phyloP scores from a whole-genome alignment of 1,284 basidiomycete species.

The Peniophora sp. region DNA sequence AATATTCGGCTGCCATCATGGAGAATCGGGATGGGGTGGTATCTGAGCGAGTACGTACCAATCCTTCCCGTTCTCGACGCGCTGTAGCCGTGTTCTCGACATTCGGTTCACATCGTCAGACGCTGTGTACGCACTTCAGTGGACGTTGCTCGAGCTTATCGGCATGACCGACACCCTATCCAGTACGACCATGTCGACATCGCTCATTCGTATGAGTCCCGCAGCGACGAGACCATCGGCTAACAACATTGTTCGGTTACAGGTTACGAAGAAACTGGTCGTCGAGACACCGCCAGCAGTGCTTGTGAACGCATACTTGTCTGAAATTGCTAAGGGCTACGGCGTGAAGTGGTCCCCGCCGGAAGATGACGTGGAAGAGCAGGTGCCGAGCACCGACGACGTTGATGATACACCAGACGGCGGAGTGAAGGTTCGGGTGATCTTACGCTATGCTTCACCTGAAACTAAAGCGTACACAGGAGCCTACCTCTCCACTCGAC shows the following conservation, averaged over 20 bases:
- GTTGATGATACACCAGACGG: conserved; percentile 21
- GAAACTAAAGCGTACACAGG: conserved; percentile 6
- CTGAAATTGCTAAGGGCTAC: conserved; percentile 86
- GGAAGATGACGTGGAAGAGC: not conserved
- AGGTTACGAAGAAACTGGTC: conserved; percentile 70
- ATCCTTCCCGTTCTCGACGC: not conserved
- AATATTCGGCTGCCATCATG: conserved; percentile 73
- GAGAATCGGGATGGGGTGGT: conserved; percentile 80
- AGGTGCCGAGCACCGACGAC: conserved; percentile 9
- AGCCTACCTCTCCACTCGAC: not conserved
- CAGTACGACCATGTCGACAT: too few species aligned
- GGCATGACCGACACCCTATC: too few species aligned
- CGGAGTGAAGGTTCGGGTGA: conserved; percentile 21
- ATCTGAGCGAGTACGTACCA: conserved; percentile 58
- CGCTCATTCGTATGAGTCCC: too few species aligned
- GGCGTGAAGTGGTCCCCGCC: conserved; percentile 62
- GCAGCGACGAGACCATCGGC: too few species aligned
- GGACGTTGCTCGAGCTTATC: too few species aligned
- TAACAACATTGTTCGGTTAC: too few species aligned
- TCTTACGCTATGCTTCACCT: not conserved
- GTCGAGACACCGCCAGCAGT: conserved; percentile 63
- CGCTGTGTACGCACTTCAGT: too few species aligned
- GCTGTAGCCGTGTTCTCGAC: too few species aligned
- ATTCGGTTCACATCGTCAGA: too few species aligned
- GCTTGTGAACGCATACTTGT: conserved; percentile 82